Conservation (phyloP, 176 grass and related monocot species). For the Neostapfia colusana region DNA sequence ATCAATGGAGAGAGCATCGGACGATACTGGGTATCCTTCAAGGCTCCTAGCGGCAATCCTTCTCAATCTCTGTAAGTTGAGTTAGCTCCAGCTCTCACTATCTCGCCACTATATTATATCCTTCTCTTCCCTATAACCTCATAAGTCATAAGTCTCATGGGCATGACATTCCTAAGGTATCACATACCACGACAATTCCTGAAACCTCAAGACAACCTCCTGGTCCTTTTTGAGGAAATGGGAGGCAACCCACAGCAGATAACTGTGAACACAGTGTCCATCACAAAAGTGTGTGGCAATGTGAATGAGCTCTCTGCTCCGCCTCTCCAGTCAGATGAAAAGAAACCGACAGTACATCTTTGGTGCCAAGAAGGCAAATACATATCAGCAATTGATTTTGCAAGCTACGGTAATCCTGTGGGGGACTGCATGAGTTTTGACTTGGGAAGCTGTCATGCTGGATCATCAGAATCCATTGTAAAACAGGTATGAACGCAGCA, state of each 20-base stretch:
- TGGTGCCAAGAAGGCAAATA: constrained; percentile 48
- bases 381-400: constrained; percentile 52
- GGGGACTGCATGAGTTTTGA: constrained; percentile 36
- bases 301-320: constrained; percentile 35
- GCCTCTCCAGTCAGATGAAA: constrained; percentile 24
- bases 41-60: constrained; percentile 64
- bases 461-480: constrained; percentile 26
- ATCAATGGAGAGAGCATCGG: constrained; percentile 90
- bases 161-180: constrained; percentile 52
- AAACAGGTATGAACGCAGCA: constrained; percentile 37
- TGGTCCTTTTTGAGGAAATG: constrained; percentile 82
- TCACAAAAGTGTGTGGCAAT: constrained; percentile 42
- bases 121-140: neutral
- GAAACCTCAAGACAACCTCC: constrained; percentile 49
- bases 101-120: constrained; percentile 21
- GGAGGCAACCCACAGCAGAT: constrained; percentile 67
- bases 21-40: constrained; percentile 77
- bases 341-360: constrained; percentile 32
- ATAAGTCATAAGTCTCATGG: neutral
- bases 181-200: constrained; percentile 80
- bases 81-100: neutral
- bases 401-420: constrained; percentile 52
- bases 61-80: constrained; percentile 63
- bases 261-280: constrained; percentile 61
- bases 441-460: constrained; percentile 52